Percentiles rank a stretch among this genome's conserved stretches.
Evolutionary conservation across 345 rosid species (phyloP).

Genomic region (Jatropha curcas): DNA sequence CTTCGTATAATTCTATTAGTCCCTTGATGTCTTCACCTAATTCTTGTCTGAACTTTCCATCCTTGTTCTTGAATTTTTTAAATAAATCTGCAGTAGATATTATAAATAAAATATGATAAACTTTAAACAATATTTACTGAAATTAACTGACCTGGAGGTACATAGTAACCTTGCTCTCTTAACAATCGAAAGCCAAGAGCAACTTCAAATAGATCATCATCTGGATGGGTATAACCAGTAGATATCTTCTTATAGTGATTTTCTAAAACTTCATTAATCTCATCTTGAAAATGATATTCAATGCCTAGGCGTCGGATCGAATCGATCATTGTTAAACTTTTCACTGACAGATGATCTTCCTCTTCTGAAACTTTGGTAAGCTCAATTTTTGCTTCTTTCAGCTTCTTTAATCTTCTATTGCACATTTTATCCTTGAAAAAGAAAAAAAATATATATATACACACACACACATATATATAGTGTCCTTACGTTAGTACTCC

Average conservation of each 20-base stretch:
- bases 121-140: too few relatives aligned
- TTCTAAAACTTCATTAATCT: not conserved
- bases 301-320: conserved; percentile 3
- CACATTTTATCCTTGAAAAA: not conserved
- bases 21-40: not conserved
- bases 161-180: conserved; percentile 3
- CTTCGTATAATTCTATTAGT: not conserved
- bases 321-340: not conserved
- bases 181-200: conserved; percentile 12
- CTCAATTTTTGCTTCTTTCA: not conserved
- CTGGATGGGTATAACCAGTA: not conserved
- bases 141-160: not conserved
- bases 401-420: not conserved
- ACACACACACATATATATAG: too few relatives aligned
- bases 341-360: not conserved
- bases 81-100: not conserved
- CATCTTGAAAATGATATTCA: conserved; percentile 3
- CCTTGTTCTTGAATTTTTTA: not conserved
- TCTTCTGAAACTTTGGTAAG: not conserved
- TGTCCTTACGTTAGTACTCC: too few relatives aligned
- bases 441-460: not conserved
- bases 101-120: too few relatives aligned
- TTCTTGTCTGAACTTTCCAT: not conserved
- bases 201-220: conserved; percentile 22
- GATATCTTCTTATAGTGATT: not conserved